phyloP scores from a whole-genome alignment of 345 rosid species.

The Adansonia digitata region DNA sequence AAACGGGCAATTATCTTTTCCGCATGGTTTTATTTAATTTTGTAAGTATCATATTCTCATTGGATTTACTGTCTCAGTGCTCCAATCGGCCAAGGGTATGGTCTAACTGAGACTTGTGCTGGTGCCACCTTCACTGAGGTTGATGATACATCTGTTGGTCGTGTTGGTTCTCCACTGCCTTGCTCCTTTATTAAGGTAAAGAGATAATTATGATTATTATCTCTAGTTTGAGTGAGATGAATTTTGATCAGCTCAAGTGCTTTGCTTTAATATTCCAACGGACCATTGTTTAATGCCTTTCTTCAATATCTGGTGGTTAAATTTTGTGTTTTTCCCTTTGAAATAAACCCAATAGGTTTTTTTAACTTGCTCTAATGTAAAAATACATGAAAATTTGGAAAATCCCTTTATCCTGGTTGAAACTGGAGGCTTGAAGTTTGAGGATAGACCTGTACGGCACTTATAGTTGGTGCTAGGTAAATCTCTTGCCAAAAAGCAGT shows the following conservation, averaged over 20 bases:
- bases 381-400: background rate
- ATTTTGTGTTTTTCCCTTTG: background rate
- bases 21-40: background rate
- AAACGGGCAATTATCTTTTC: background rate
- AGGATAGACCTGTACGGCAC: background rate
- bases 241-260: background rate
- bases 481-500: too few species aligned
- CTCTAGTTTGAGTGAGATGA: slow-evolving; percentile 7
- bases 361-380: background rate
- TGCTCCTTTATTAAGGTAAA: slow-evolving; percentile 90
- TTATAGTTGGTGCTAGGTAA: background rate
- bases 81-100: slow-evolving; percentile 99
- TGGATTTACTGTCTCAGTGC: slow-evolving; percentile 47
- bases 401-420: slow-evolving; percentile 1
- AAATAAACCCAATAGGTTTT: background rate
- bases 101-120: slow-evolving; percentile 97
- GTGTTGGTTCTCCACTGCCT: slow-evolving; percentile 97
- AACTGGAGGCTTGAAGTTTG: background rate
- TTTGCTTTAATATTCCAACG: background rate
- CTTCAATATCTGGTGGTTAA: background rate
- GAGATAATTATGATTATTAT: background rate
- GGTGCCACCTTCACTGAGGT: slow-evolving; percentile 97
- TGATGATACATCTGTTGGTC: slow-evolving; percentile 93
- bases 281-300: background rate
- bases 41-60: slow-evolving; percentile 5